A percentile compares a stretch with the other conserved stretches of the same genome.
Conservation (phyloP, 2,329 filamentous ascomycete species). For the Sordariomycetes sp. region DNA sequence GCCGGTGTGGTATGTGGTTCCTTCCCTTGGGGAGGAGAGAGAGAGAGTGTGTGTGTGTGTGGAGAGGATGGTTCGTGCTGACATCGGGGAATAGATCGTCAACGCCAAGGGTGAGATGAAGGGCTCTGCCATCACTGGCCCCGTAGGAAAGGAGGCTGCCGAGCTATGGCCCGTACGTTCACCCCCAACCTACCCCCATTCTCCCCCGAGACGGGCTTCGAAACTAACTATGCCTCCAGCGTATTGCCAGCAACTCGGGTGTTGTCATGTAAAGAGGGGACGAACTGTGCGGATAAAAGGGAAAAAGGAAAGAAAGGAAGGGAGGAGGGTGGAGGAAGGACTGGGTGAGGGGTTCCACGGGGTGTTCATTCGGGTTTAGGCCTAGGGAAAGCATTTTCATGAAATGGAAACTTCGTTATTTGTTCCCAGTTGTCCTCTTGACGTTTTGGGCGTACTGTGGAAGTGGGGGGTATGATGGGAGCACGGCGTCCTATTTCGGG, state of each 20-base stretch:
- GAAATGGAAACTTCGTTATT: background rate
- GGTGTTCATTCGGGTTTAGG: background rate
- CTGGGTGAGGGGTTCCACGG: background rate
- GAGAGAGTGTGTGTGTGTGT: background rate
- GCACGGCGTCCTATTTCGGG: too few species aligned
- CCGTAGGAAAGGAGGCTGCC: constrained; percentile 98
- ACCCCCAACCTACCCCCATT: background rate
- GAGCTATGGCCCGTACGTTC: constrained; percentile 92
- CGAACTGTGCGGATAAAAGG: background rate
- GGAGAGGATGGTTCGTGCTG: constrained; percentile 37
- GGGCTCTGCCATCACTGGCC: constrained; percentile 97
- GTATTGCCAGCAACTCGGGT: constrained; percentile 99
- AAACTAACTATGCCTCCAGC: constrained; percentile 40
- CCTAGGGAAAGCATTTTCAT: background rate
- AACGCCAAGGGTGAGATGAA: constrained; percentile 99
- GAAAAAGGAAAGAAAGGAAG: constrained; percentile 1
- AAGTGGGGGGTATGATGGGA: background rate
- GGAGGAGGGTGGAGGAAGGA: background rate
- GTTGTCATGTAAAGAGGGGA: constrained; percentile 84
- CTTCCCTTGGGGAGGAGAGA: background rate
- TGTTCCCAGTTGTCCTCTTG: background rate
- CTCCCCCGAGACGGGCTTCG: background rate
- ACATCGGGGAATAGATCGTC: constrained; percentile 60
- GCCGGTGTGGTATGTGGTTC: constrained; percentile 78
- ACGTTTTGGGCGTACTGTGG: background rate